Conservation (phyloP, 1,284 basidiomycete genomes). For the Boletus semigastroideus region DNA sequence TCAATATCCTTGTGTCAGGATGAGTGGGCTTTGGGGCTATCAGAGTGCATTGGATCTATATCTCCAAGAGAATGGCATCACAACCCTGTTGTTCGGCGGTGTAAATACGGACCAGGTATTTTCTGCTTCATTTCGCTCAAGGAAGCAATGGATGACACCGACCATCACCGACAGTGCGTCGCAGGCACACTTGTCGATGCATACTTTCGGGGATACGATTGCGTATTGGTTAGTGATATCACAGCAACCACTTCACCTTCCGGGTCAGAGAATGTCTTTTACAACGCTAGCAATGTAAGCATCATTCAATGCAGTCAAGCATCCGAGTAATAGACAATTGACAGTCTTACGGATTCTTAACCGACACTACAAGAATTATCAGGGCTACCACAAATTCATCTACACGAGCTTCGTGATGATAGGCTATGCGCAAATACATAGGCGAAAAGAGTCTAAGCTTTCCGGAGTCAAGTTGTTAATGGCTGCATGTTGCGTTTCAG, state of each 20-base stretch:
- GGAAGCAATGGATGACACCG: neutral
- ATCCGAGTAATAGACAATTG: conserved; percentile 7
- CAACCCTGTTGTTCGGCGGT: conserved; percentile 60
- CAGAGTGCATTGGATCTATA: conserved; percentile 60
- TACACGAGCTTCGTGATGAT: neutral
- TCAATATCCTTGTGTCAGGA: conserved; percentile 37
- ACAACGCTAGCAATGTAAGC: conserved; percentile 56
- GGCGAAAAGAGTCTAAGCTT: neutral
- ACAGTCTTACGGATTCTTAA: conserved; percentile 62
- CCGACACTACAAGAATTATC: conserved; percentile 46
- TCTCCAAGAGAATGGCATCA: conserved; percentile 61
- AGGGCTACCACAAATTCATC: conserved; percentile 4
- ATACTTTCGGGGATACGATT: conserved; percentile 64
- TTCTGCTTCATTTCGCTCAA: neutral
- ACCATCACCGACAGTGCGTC: conserved; percentile 48
- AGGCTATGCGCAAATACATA: neutral
- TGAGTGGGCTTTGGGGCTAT: conserved; percentile 67
- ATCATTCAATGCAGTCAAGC: neutral
- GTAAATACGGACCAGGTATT: conserved; percentile 68
- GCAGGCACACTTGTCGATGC: conserved; percentile 62
- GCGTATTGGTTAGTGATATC: conserved; percentile 54
- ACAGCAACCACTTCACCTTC: conserved; percentile 62
- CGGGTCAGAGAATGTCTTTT: conserved; percentile 58
- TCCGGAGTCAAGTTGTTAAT: neutral
- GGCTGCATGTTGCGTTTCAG: conserved; percentile 9